Conservation (phyloP, 2,329 filamentous ascomycete genomes). For the Nannizziopsis arthrosporioides region DNA sequence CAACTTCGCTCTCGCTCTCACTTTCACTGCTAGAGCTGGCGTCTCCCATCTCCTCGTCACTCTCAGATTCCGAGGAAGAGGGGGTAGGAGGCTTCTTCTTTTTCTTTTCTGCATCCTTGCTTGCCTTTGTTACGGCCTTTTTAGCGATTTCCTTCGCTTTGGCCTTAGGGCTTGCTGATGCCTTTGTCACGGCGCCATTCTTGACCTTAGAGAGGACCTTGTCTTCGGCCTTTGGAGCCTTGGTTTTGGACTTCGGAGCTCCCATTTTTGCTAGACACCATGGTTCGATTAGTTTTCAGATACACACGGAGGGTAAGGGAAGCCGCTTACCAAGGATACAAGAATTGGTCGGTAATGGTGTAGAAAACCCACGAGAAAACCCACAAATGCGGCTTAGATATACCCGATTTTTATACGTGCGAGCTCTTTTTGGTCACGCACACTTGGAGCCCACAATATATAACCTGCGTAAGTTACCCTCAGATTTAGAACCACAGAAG, state of each 20-base stretch:
- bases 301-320: neutral
- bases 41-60: constrained; percentile 11
- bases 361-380: neutral
- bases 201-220: constrained; percentile 40
- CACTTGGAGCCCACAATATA: constrained; percentile 19
- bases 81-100: constrained; percentile 15
- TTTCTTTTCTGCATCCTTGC: constrained; percentile 9
- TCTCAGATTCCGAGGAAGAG: constrained; percentile 12
- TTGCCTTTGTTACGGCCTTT: constrained; percentile 12
- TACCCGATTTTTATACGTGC: constrained; percentile 9
- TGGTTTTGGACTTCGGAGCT: constrained; percentile 38
- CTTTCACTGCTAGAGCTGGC: constrained; percentile 13
- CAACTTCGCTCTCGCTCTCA: constrained; percentile 18
- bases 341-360: too few relatives aligned
- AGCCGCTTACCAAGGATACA: too few relatives aligned
- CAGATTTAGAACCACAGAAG: constrained; percentile 12
- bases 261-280: constrained; percentile 20
- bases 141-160: constrained; percentile 24
- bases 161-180: constrained; percentile 31
- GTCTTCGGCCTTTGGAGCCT: constrained; percentile 29
- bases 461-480: constrained; percentile 7
- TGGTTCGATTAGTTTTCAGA: too few relatives aligned
- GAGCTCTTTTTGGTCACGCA: constrained; percentile 2
- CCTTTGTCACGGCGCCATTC: constrained; percentile 36
- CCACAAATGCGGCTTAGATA: constrained; percentile 7